Evolutionary conservation across 2,329 filamentous ascomycete species (phyloP).

Genomic region (Colletotrichum godetiae): DNA sequence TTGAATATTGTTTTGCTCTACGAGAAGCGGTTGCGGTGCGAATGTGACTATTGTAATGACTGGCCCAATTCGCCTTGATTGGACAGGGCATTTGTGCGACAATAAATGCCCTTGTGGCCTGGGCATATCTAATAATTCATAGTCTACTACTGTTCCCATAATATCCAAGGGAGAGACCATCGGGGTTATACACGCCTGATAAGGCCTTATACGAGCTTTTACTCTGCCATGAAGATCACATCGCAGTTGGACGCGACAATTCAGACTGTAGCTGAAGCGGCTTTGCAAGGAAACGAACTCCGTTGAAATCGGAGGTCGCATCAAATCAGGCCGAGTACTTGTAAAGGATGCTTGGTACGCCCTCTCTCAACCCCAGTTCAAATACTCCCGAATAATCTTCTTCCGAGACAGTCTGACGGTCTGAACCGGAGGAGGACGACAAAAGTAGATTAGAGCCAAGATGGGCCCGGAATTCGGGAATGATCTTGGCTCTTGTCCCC

Average conservation of each 20-base stretch:
- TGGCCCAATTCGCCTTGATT: not conserved
- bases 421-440: constrained; percentile 13
- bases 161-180: not conserved
- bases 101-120: not conserved
- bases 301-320: not conserved
- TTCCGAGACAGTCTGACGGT: constrained; percentile 17
- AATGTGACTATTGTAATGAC: not conserved
- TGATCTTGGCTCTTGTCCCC: constrained; percentile 18
- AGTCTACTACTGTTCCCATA: not conserved
- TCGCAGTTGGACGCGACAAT: not conserved
- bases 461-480: not conserved
- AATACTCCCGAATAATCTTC: not conserved
- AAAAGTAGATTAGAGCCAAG: constrained; percentile 7
- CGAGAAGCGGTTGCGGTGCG: not conserved
- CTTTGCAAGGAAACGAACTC: not conserved
- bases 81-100: not conserved
- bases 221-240: not conserved
- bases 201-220: not conserved
- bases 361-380: not conserved
- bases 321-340: not conserved
- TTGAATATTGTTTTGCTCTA: not conserved
- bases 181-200: not conserved
- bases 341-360: not conserved
- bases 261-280: not conserved
- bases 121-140: too few relatives aligned